A percentile compares a stretch with the other conserved stretches of the same genome.
These are phyloP conservation scores for Saccharum hybrid DNA, from an alignment of 202 grass and related monocot species.

Conservation along the genomic window DNA sequence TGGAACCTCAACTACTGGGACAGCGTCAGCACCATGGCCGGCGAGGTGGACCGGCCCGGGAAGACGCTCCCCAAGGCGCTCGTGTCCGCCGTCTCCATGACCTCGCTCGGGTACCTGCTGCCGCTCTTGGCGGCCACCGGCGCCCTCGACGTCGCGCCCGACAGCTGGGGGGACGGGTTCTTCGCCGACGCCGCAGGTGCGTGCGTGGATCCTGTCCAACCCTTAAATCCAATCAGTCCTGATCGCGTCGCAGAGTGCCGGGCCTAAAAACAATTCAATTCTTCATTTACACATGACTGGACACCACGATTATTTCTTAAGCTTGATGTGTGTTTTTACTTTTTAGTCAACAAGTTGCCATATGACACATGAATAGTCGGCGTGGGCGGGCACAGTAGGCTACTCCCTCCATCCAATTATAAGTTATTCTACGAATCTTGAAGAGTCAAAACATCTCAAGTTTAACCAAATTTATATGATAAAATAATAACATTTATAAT, in stretches of 20 bases:
- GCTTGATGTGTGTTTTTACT: too few species aligned
- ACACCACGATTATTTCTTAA: too few species aligned
- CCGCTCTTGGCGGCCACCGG: conserved; percentile 85
- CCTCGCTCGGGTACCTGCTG: conserved; percentile 76
- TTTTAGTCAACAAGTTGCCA: too few species aligned
- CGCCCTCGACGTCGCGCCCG: conserved; percentile 57
- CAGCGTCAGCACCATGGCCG: conserved; percentile 90
- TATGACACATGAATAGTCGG: not conserved
- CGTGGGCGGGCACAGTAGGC: not conserved
- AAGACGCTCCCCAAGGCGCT: conserved; percentile 83
- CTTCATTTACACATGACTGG: too few species aligned
- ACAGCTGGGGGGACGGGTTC: conserved; percentile 75
- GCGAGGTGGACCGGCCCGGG: conserved; percentile 78
- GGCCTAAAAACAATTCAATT: too few species aligned
- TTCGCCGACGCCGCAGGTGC: conserved; percentile 91
- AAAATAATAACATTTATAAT: too few species aligned
- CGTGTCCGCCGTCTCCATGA: conserved; percentile 70
- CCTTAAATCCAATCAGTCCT: too few species aligned
- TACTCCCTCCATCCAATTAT: too few species aligned
- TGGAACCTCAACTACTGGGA: conserved; percentile 99
- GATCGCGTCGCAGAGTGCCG: too few species aligned
- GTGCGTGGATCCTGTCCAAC: not conserved
- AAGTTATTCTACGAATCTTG: too few species aligned
- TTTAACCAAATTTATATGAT: too few species aligned
- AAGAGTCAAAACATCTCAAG: too few species aligned